phyloP scores from a whole-genome alignment of 2,329 filamentous ascomycete species.

The Aureobasidium mangrovei region DNA sequence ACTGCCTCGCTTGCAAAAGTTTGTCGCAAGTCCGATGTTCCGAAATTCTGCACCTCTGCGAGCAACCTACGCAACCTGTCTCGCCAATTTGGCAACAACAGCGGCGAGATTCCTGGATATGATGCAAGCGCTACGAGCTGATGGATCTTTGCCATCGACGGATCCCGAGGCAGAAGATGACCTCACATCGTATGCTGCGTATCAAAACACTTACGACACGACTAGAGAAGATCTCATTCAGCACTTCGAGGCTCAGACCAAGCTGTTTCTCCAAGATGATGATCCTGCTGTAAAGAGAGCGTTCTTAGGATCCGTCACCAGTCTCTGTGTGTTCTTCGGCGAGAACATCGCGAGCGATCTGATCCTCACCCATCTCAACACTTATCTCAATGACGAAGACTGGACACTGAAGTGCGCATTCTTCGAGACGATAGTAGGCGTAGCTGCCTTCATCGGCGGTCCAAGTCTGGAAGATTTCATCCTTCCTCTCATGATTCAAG shows the following conservation, averaged over 20 bases:
- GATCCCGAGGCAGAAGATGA: conserved; percentile 75
- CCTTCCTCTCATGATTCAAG: conserved; percentile 89
- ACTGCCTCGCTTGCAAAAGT: conserved; percentile 49
- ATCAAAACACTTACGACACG: conserved; percentile 78
- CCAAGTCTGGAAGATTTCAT: conserved; percentile 91
- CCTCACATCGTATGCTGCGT: conserved; percentile 57
- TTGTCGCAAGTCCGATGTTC: conserved; percentile 44
- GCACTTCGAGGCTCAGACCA: conserved; percentile 80
- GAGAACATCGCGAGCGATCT: conserved; percentile 89
- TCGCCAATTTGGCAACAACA: conserved; percentile 79
- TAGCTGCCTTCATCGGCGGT: conserved; percentile 82
- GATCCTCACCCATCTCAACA: conserved; percentile 92
- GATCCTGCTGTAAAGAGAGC: conserved; percentile 81
- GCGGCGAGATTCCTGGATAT: conserved; percentile 81
- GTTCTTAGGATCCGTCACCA: conserved; percentile 83
- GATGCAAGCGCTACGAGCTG: conserved; percentile 76
- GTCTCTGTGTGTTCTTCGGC: conserved; percentile 90
- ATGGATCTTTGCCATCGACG: conserved; percentile 67
- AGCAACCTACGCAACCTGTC: conserved; percentile 84
- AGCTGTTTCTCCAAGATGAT: conserved; percentile 76
- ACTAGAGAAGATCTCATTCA: conserved; percentile 75
- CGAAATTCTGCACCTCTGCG: conserved; percentile 57
- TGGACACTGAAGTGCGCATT: conserved; percentile 97
- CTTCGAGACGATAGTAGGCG: conserved; percentile 89
- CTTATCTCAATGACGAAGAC: conserved; percentile 90